Base-by-base conservation (phyloP, 2,329 filamentous ascomycete species). In the Sclerotiophoma versabilis region DNA sequence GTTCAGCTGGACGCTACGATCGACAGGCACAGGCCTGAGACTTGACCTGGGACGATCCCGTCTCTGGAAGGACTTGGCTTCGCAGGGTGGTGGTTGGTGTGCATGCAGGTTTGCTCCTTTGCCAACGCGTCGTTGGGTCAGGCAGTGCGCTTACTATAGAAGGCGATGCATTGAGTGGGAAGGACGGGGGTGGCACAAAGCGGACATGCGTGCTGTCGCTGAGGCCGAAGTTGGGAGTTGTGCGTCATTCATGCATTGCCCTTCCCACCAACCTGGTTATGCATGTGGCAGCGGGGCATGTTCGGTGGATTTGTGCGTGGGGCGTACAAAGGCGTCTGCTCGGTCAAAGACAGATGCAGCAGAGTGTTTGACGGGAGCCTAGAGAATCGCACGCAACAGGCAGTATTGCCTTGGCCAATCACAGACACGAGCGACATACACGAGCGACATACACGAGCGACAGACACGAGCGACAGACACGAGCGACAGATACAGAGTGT, bases 1-100 rank as follows among this genome's bases (percentile, higher is more conserved):
- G 51, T 20, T 56, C 58, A 39, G 53, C 54, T 39, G 59, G n/a
- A 60, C 49, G 33, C 54, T 59, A 30, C 59, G 58, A 57, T 62
- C 49, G 36, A 60, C 57, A 58, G 63, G 65, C n/a, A 67, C 60
- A 57, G 20, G 44, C 55, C 27, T 64, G 30, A 20, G 55, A 58
- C 43, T 49, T 60, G 32, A 63, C 32, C 39, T 61, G 57, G 38
- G 20, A 49, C 45, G 49, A 46, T 49, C 42, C 52, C 58, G 41
- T 57, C 38, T 44, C 62, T 54, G 42, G 57, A 62, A 47, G 65
- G 59, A 37, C 50, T 43, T 30, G 25, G 42, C 48, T 58, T 25
- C 14, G 25, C 26, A 36, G 49, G 56, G 19, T 56, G 49, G 15
- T 57, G 54, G 50, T 63, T 64, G 45, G 62, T 55, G 50, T 59